phyloP scores from a whole-genome alignment of 495 filamentous ascomycete genomes.

The Neurospora sp. region DNA sequence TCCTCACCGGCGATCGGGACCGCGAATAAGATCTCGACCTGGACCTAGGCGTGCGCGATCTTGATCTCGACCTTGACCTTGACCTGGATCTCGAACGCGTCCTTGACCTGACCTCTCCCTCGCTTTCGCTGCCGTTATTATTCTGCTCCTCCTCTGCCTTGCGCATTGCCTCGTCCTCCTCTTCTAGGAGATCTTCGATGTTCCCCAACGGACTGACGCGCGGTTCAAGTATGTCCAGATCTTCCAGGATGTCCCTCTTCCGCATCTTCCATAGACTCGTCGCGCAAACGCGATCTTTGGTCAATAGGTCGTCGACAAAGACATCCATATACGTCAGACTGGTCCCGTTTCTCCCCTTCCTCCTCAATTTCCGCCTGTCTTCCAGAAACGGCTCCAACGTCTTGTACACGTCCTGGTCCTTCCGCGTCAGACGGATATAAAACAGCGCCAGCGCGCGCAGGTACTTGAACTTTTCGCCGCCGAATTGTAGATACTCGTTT shows the following conservation, averaged over 20 bases:
- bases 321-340: conserved; percentile 77
- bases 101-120: conserved; percentile 9
- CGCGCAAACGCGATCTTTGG: conserved; percentile 80
- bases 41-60: neutral
- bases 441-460: conserved; percentile 80
- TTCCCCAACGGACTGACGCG: conserved; percentile 78
- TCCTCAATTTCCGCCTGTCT: conserved; percentile 73
- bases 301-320: conserved; percentile 86
- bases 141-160: conserved; percentile 17
- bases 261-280: conserved; percentile 92
- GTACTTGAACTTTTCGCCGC: conserved; percentile 77
- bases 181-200: conserved; percentile 70
- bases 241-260: conserved; percentile 71
- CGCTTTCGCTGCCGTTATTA: conserved; percentile 11
- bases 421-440: conserved; percentile 84
- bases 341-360: conserved; percentile 61
- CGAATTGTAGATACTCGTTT: conserved; percentile 65
- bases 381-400: conserved; percentile 74
- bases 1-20: neutral
- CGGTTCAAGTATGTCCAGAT: conserved; percentile 77
- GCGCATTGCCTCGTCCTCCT: conserved; percentile 38
- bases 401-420: conserved; percentile 67
- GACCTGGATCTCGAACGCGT: conserved; percentile 10
- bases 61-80: conserved; percentile 6
- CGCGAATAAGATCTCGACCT: conserved; percentile 9